These are phyloP conservation scores for Hsuehochloa calcarea DNA, from an alignment of 176 grass and related monocot species.

Conservation along the genomic window DNA sequence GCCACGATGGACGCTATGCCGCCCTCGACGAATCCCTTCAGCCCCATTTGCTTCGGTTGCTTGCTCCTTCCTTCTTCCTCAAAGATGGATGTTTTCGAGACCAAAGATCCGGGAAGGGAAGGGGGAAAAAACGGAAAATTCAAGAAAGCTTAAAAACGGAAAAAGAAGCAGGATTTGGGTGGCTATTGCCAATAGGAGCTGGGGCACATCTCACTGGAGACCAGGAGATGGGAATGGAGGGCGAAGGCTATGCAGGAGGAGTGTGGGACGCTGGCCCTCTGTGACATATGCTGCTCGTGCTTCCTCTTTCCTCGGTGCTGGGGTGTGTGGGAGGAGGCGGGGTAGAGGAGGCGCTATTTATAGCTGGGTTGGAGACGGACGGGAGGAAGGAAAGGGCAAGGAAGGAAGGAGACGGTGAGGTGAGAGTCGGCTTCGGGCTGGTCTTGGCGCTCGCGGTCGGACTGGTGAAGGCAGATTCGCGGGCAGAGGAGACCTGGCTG, in stretches of 20 bases:
- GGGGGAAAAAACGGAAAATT: background rate
- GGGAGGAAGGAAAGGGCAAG: background rate
- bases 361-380: constrained; percentile 1
- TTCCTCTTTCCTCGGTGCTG: background rate
- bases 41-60: constrained; percentile 47
- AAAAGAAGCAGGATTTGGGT: background rate
- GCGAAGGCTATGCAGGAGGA: constrained; percentile 78
- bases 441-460: background rate
- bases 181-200: constrained; percentile 58
- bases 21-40: constrained; percentile 91
- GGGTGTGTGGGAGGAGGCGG: background rate
- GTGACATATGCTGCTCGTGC: constrained; percentile 73
- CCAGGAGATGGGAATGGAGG: constrained; percentile 88
- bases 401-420: constrained; percentile 22
- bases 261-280: constrained; percentile 80
- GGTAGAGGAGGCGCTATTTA: constrained; percentile 9
- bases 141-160: background rate
- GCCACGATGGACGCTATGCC: constrained; percentile 90
- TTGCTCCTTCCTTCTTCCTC: background rate
- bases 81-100: background rate
- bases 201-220: constrained; percentile 94
- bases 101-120: background rate
- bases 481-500: background rate
- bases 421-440: background rate
- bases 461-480: constrained; percentile 56